phyloP scores from a whole-genome alignment of 2,329 filamentous ascomycete genomes.

The Ophiostoma sp. region DNA sequence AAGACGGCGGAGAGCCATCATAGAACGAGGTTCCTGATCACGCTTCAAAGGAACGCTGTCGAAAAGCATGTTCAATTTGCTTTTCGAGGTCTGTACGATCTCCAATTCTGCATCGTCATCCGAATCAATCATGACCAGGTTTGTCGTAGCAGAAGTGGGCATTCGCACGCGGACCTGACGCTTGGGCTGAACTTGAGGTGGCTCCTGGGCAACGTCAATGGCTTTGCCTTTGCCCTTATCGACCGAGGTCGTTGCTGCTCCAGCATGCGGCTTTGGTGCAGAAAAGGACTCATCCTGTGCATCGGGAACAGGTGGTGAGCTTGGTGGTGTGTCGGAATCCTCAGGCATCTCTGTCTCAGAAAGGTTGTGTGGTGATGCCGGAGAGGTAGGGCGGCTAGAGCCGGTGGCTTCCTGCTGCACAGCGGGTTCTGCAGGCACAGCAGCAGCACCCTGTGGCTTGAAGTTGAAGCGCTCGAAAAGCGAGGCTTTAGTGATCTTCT shows the following conservation, averaged over 20 bases:
- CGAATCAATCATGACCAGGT: constrained; percentile 37
- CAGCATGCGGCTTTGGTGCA: neutral
- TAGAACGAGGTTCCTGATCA: constrained; percentile 55
- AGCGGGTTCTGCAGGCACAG: constrained; percentile 20
- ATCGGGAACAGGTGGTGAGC: constrained; percentile 50
- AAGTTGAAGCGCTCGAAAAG: constrained; percentile 83
- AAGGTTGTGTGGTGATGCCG: constrained; percentile 47
- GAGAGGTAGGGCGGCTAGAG: constrained; percentile 52
- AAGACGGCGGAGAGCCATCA: constrained; percentile 65
- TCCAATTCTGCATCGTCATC: constrained; percentile 56
- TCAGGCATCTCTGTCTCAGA: constrained; percentile 37
- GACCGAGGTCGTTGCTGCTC: constrained; percentile 23
- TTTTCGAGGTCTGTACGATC: constrained; percentile 48
- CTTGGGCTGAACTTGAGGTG: constrained; percentile 32
- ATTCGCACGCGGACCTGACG: constrained; percentile 50
- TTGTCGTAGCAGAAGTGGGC: constrained; percentile 35
- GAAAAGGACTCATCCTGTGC: neutral
- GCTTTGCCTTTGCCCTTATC: constrained; percentile 59
- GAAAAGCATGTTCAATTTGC: constrained; percentile 59
- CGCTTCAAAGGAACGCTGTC: constrained; percentile 61
- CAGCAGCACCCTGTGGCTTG: constrained; percentile 36
- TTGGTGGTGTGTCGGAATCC: constrained; percentile 56
- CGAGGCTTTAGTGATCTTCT: constrained; percentile 78
- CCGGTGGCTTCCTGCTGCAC: constrained; percentile 38
- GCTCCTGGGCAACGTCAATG: constrained; percentile 29